Base-by-base conservation (phyloP, 345 rosid genomes). In the Lepidium africanum region DNA sequence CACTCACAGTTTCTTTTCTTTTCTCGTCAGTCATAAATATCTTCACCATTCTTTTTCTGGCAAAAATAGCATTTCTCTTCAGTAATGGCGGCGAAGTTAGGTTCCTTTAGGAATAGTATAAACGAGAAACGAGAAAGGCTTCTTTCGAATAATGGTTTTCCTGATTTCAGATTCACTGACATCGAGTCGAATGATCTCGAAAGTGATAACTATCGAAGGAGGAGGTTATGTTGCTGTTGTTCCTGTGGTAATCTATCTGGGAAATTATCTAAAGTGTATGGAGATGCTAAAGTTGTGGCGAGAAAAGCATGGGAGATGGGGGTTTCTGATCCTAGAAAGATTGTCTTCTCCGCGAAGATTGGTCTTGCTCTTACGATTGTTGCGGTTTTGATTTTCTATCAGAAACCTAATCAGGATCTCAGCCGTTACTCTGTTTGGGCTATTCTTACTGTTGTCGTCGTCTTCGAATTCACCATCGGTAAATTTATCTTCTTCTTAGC, bases 401-500 rank as follows among this genome's bases (percentile, higher is more conserved):
- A 85, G 59, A 80, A 79, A 52, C 90, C 96, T 11, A 60, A 81
- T 65, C 72, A 75, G 46, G 96, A 81, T 45, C 80, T 83, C 49
- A 83, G 90, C 39, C 81, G 85, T 10, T 79, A 90, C 85, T 88
- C 79, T 39, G 85, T 92, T 37, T 92, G 98, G 98, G 96, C 98
- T 59, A 79, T 89, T 76, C 95, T 92, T 15, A 92, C 98, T 5
- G 97, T 90, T 48, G 90, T 90, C 14, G 97, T 90, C 61, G 90
- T 93, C 35, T 93, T 93, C 74, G 98, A 90, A 72, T 93, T 93
- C 81, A 93, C 96, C 2, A 93, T 93, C 38, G 98, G 96, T 89
- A 78, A 30, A 7, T 8, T 23, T 9, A 9, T 6, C 35, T 42
- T 16, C 11, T 47, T 30, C 9, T 5, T 46, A 19, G 3, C 3